These are phyloP conservation scores for Ustilago trichophora DNA, from an alignment of 1,284 basidiomycete species.

Conservation along the genomic window DNA sequence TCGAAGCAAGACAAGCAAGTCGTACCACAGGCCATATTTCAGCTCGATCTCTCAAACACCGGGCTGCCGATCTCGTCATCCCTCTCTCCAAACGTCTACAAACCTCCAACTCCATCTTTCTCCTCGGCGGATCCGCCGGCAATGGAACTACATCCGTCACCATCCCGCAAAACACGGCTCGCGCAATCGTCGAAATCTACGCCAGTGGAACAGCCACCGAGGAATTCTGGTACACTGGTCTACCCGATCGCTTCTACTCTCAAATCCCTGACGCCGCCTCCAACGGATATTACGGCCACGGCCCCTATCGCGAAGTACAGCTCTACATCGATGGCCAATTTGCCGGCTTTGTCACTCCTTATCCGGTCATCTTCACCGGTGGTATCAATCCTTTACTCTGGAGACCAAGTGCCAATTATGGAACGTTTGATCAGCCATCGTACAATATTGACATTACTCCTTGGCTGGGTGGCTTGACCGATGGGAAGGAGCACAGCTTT, in stretches of 20 bases:
- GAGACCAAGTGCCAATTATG: constrained; percentile 81
- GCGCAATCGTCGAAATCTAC: constrained; percentile 51
- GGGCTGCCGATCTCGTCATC: constrained; percentile 24
- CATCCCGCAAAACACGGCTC: constrained; percentile 34
- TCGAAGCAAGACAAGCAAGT: too few relatives aligned
- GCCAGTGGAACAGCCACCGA: constrained; percentile 44
- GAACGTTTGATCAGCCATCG: constrained; percentile 79
- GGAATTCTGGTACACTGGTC: constrained; percentile 74
- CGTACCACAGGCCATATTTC: too few relatives aligned
- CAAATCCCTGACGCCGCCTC: constrained; percentile 72
- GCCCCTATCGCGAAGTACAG: constrained; percentile 80
- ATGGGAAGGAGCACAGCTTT: constrained; percentile 75
- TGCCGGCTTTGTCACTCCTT: constrained; percentile 80
- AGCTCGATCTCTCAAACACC: constrained; percentile 11
- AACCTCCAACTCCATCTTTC: constrained; percentile 32
- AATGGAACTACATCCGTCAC: constrained; percentile 22
- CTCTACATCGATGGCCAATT: constrained; percentile 78
- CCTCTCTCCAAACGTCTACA: constrained; percentile 38
- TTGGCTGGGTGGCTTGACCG: constrained; percentile 77
- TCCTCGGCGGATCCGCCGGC: constrained; percentile 19
- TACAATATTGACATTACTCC: constrained; percentile 82
- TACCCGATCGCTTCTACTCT: constrained; percentile 73
- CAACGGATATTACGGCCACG: constrained; percentile 66
- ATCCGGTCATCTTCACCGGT: constrained; percentile 81
- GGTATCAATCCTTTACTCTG: constrained; percentile 78